These are phyloP conservation scores for Salvia sclarea DNA, from an alignment of 305 asterid genomes.

Conservation along the genomic window DNA sequence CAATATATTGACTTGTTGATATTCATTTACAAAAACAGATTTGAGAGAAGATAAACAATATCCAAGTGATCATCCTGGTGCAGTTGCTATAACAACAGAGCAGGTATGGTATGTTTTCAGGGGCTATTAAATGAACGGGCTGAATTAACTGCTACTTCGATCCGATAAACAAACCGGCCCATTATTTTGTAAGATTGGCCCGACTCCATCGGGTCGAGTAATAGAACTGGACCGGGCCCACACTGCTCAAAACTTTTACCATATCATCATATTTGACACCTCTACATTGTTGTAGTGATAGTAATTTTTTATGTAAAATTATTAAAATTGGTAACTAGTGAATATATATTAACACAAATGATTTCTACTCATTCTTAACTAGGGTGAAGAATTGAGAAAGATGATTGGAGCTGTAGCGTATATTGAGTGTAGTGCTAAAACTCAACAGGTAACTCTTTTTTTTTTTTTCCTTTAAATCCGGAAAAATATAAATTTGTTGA, in stretches of 20 bases:
- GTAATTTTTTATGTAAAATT: neutral
- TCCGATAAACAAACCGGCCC: no score
- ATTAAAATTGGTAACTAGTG: neutral
- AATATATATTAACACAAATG: neutral
- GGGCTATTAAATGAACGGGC: no score
- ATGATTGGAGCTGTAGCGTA: slow-evolving; percentile 71
- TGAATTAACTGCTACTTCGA: no score
- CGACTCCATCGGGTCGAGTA: no score
- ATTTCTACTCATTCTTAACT: neutral
- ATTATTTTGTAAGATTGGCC: no score
- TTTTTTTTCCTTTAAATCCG: no score
- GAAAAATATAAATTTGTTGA: neutral
- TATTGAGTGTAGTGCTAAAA: slow-evolving; percentile 76
- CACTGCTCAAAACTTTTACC: no score
- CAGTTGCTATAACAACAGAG: slow-evolving; percentile 50
- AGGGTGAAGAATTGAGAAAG: slow-evolving; percentile 77
- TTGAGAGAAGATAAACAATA: slow-evolving; percentile 72
- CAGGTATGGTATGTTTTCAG: slow-evolving; percentile 51
- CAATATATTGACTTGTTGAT: neutral
- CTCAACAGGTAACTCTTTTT: slow-evolving; percentile 56
- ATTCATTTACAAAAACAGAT: slow-evolving; percentile 34
- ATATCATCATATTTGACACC: no score
- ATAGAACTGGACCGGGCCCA: no score
- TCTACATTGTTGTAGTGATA: neutral
- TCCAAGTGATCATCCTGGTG: slow-evolving; percentile 58